Conservation (phyloP, 208 protist species). For the Acanthamoeba culbertsoni region DNA sequence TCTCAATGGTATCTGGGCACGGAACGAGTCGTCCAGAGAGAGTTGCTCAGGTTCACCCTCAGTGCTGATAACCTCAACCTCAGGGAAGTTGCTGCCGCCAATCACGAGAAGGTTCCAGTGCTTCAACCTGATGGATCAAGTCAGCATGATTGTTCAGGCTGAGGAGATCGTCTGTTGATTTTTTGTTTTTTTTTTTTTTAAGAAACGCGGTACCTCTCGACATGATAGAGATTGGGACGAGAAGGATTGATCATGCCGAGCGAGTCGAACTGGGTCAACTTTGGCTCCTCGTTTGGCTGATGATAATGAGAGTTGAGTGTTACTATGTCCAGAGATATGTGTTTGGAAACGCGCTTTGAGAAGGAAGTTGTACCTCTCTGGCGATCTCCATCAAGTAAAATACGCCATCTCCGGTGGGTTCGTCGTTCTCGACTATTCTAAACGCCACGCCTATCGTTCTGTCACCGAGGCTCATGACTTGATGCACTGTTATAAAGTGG, state of each 20-base stretch:
- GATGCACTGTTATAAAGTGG: too few relatives aligned
- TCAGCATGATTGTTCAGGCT: neutral
- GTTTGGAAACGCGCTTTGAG: neutral
- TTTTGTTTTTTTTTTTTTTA: too few relatives aligned
- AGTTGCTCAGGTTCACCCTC: neutral
- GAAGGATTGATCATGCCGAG: neutral
- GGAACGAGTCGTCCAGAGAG: neutral
- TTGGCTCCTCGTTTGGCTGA: neutral
- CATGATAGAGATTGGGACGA: neutral
- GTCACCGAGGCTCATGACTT: neutral
- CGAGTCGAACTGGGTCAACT: neutral
- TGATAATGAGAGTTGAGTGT: neutral
- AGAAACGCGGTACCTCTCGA: neutral
- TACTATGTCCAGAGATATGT: neutral
- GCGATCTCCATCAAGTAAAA: neutral
- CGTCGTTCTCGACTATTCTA: neutral
- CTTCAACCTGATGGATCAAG: neutral
- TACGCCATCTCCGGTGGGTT: neutral
- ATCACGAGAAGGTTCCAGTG: slow-evolving; percentile 11
- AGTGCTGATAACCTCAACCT: neutral
- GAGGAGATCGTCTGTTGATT: too few relatives aligned
- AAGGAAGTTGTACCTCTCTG: neutral
- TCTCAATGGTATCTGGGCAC: neutral
- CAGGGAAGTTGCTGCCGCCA: slow-evolving; percentile 27
- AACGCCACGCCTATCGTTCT: neutral